Evolutionary conservation across 1,284 basidiomycete species (phyloP).

Genomic region (Anthracocystis panici-leucophaei): DNA sequence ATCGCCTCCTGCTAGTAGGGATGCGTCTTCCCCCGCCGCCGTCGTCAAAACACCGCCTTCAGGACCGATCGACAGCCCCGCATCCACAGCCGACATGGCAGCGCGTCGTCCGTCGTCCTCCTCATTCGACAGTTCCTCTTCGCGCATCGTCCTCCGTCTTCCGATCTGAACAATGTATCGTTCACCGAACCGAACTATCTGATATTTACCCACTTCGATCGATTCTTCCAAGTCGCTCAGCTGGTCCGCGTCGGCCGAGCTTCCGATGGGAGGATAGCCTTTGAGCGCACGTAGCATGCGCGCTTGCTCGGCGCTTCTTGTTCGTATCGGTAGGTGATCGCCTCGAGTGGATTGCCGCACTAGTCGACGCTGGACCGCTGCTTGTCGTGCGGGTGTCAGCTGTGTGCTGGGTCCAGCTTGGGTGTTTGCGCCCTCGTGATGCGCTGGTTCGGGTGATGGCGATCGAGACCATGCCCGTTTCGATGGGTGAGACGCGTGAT

Average conservation of each 20-base stretch:
- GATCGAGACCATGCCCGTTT: constrained; percentile 47
- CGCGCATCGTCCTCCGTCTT: constrained; percentile 52
- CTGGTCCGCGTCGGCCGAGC: constrained; percentile 59
- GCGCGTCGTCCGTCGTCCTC: constrained; percentile 51
- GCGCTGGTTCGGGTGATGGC: constrained; percentile 37
- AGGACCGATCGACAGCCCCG: constrained; percentile 18
- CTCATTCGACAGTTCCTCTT: constrained; percentile 60
- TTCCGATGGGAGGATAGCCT: constrained; percentile 59
- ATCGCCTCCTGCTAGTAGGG: constrained; percentile 11
- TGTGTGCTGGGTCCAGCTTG: constrained; percentile 34
- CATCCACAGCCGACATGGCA: constrained; percentile 30
- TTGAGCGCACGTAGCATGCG: constrained; percentile 55
- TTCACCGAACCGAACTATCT: constrained; percentile 59
- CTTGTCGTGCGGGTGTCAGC: constrained; percentile 30
- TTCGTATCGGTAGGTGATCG: constrained; percentile 53
- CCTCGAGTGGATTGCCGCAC: constrained; percentile 52
- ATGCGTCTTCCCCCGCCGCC: constrained; percentile 17
- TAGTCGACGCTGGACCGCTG: constrained; percentile 31
- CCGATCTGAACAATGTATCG: constrained; percentile 65
- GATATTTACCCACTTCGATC: constrained; percentile 55
- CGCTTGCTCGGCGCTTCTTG: constrained; percentile 48
- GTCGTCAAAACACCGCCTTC: constrained; percentile 10
- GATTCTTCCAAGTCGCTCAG: constrained; percentile 64
- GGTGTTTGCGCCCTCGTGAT: constrained; percentile 14
- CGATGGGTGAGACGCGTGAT: constrained; percentile 45